These are phyloP conservation scores for Globisporangium nodosum DNA, from an alignment of 352 stramenopile species.

Conservation along the genomic window DNA sequence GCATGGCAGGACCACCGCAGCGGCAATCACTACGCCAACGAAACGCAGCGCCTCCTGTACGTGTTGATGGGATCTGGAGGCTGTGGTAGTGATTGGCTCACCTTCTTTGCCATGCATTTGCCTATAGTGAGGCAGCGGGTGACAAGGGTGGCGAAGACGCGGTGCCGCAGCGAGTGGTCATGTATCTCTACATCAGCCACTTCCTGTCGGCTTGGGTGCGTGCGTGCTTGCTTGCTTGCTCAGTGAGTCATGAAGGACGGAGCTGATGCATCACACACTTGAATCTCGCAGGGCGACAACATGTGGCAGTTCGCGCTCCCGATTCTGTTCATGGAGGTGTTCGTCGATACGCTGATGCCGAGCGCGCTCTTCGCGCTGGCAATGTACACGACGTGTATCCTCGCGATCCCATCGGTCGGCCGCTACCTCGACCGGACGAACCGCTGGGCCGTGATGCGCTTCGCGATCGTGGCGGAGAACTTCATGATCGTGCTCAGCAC, in stretches of 20 bases:
- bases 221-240: background rate
- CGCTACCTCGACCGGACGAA: conserved; percentile 57
- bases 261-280: background rate
- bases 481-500: conserved; percentile 68
- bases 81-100: background rate
- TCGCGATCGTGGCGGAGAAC: conserved; percentile 73
- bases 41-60: conserved; percentile 34
- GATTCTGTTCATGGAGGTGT: conserved; percentile 84
- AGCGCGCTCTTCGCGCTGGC: conserved; percentile 67
- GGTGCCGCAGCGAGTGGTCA: conserved; percentile 27
- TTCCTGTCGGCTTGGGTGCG: conserved; percentile 72
- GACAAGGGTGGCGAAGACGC: background rate
- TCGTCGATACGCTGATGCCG: conserved; percentile 72
- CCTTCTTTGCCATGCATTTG: background rate
- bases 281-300: conserved; percentile 42
- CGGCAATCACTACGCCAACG: background rate
- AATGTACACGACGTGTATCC: conserved; percentile 72
- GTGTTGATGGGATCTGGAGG: background rate
- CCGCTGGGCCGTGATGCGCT: conserved; percentile 64
- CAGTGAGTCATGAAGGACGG: background rate
- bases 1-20: conserved; percentile 31
- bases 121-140: background rate
- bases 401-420: conserved; percentile 64
- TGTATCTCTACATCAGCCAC: conserved; percentile 72
- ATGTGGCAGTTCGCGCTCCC: conserved; percentile 82